Evolutionary conservation across 1,284 basidiomycete species (phyloP).

Genomic region (Rhodotorula sp.): DNA sequence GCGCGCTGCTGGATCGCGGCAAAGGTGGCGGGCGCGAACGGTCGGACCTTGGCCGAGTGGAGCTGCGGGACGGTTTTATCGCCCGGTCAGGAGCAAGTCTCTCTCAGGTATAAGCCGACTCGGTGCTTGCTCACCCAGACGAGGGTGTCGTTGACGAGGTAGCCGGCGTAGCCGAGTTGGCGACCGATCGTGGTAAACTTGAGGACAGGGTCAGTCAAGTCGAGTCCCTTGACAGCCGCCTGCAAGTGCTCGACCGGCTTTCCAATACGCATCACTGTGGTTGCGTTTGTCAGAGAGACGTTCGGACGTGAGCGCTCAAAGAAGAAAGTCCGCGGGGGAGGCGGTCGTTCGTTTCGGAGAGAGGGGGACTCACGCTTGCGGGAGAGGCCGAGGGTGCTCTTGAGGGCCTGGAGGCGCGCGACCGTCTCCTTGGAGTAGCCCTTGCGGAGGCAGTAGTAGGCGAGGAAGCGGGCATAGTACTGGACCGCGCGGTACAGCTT

Average conservation of each 20-base stretch:
- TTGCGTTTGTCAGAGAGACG: too few relatives aligned
- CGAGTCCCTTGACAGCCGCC: constrained; percentile 70
- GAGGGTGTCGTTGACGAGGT: constrained; percentile 75
- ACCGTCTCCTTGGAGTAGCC: constrained; percentile 52
- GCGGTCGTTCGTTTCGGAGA: neutral
- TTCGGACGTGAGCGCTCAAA: too few relatives aligned
- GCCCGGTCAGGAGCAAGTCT: neutral
- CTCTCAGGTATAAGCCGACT: neutral
- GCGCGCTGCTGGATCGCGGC: constrained; percentile 68
- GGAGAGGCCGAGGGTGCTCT: constrained; percentile 51
- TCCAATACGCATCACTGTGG: constrained; percentile 80
- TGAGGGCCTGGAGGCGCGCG: constrained; percentile 50
- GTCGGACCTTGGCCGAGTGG: constrained; percentile 55
- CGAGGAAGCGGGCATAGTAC: constrained; percentile 84
- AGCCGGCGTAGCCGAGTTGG: constrained; percentile 89
- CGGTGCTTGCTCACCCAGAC: constrained; percentile 68
- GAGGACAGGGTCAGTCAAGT: constrained; percentile 60
- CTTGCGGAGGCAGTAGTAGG: constrained; percentile 61
- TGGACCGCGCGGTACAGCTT: constrained; percentile 88
- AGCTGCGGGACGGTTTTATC: constrained; percentile 49
- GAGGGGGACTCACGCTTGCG: constrained; percentile 50
- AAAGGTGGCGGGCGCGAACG: constrained; percentile 44
- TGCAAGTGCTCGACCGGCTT: constrained; percentile 95
- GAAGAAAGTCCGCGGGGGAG: too few relatives aligned
- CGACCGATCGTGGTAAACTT: constrained; percentile 76